Evolutionary conservation across 371 early-diverging fungal species (phyloP).

Genomic region (Mortierella sp.): DNA sequence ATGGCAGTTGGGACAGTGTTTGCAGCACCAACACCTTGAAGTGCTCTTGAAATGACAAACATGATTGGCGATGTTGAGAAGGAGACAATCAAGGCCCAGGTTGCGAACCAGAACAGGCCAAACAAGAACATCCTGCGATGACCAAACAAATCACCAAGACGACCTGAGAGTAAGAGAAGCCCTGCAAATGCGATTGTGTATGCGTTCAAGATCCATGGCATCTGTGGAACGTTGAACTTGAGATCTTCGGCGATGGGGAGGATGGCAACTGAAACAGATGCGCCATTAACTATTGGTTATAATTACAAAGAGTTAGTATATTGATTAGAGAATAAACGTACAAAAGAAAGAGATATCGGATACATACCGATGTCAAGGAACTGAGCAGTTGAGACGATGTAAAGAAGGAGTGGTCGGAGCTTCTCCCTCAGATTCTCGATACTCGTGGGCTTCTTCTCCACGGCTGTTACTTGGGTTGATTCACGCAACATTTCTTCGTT

Average conservation of each 20-base stretch:
- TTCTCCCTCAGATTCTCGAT: constrained; percentile 12
- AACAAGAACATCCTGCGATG: constrained; percentile 41
- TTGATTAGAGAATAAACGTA: background rate
- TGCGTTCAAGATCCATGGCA: constrained; percentile 50
- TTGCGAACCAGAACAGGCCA: constrained; percentile 52
- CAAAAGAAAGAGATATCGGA: background rate
- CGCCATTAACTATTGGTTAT: constrained; percentile 36
- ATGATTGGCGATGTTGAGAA: constrained; percentile 39
- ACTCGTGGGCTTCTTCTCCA: background rate
- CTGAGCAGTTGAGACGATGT: constrained; percentile 44
- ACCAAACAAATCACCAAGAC: constrained; percentile 47
- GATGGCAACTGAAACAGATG: constrained; percentile 47
- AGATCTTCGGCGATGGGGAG: constrained; percentile 45
- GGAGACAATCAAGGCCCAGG: constrained; percentile 42
- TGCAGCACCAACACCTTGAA: constrained; percentile 52
- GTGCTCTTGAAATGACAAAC: constrained; percentile 42
- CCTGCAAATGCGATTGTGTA: constrained; percentile 53
- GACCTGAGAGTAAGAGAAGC: constrained; percentile 39
- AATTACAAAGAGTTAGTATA: background rate
- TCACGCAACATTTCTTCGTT: constrained; percentile 5
- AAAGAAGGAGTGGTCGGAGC: constrained; percentile 30
- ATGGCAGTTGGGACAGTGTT: constrained; percentile 42
- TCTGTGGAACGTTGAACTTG: constrained; percentile 20
- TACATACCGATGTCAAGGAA: constrained; percentile 47
- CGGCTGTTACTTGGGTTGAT: background rate